Conservation (phyloP, 1,284 basidiomycete genomes). For the Malassezia arunalokei region DNA sequence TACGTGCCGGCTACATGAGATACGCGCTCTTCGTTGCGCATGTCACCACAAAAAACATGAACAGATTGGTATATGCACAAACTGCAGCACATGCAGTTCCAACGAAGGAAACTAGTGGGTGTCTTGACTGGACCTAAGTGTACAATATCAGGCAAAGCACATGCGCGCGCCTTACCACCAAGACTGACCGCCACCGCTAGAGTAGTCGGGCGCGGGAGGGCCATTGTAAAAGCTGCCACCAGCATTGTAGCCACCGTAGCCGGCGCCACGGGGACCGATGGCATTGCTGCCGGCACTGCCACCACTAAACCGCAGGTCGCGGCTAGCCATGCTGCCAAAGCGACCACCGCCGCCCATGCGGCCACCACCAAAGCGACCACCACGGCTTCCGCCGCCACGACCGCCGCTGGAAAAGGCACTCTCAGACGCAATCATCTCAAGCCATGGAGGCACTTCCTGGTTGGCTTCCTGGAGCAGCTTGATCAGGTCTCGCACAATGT, state of each 20-base stretch:
- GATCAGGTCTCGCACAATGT: conserved; percentile 79
- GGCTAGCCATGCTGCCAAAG: conserved; percentile 23
- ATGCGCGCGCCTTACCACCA: conserved; percentile 15
- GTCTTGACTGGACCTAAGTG: conserved; percentile 6
- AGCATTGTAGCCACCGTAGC: conserved; percentile 21
- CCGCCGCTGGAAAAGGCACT: conserved; percentile 56
- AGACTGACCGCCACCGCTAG: conserved; percentile 11
- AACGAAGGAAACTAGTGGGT: conserved; percentile 4
- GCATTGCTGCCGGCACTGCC: conserved; percentile 28
- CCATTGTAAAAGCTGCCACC: conserved; percentile 16
- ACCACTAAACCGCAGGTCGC: conserved; percentile 38
- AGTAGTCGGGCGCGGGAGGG: conserved; percentile 13
- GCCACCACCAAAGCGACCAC: conserved; percentile 48
- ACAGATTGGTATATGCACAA: conserved; percentile 15
- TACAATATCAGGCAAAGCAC: conserved; percentile 1
- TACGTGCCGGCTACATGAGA: not conserved
- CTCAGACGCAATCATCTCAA: conserved; percentile 75
- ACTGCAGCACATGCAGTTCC: conserved; percentile 12
- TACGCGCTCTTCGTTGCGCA: conserved; percentile 10
- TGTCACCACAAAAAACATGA: conserved; percentile 3
- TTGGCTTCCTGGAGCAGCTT: conserved; percentile 92
- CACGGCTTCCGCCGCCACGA: conserved; percentile 53
- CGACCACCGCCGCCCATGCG: conserved; percentile 24
- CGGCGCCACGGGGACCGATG: conserved; percentile 25
- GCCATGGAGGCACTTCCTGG: conserved; percentile 86